Base-by-base conservation (phyloP, 192 early-diverging fungal species). In the Coemansia sp. region DNA sequence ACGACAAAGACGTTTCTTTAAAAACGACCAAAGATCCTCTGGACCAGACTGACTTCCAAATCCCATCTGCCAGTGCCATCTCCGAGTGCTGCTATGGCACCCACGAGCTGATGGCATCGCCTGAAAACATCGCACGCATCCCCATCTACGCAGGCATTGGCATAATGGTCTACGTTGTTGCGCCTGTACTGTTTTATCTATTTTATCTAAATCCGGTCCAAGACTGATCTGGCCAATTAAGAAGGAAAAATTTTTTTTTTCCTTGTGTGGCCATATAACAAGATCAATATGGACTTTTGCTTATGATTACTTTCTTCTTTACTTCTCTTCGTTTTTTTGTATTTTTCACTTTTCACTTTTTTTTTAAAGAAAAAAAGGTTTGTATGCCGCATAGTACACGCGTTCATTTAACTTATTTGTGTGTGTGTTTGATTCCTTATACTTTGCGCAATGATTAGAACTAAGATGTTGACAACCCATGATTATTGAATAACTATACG, bases 41-140 rank as follows among this genome's bases (percentile, higher is more conserved):
- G 5, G 50, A 65, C 5, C 42, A 62, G 29, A 16, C 29, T n/a
- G 16, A 20, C 48, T 80, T 72, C 20, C 45, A n/a, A 16, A 38
- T 66, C 3, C 77, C 72, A 8, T 54, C 72, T 0, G 17, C 54
- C 4, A 30, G 40, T 12, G 38, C 50, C 49, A 68, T 83, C 25
- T 61, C 51, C 45, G 20, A 20, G 10, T 67, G 81, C 10, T 62
- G 57, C 50, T 83, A 78, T 49, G 81, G 81, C 59, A 72, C 71
- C 10, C 51, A 83, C 55, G 40, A 63, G 63, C 36, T 78, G 34
- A 83, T 83, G 69, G 52, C 36, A 12, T 51, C 77, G 5, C 59
- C 75, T 7, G 83, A 84, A 36, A 80, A 80, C 67, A 60, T 84
- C 36, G 72, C 79, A 7, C 75, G 83, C 28, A 62, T 84, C 7